Evolutionary conservation across 2,329 filamentous ascomycete species (phyloP).

Genomic region (Ascochyta viciae-villosae): DNA sequence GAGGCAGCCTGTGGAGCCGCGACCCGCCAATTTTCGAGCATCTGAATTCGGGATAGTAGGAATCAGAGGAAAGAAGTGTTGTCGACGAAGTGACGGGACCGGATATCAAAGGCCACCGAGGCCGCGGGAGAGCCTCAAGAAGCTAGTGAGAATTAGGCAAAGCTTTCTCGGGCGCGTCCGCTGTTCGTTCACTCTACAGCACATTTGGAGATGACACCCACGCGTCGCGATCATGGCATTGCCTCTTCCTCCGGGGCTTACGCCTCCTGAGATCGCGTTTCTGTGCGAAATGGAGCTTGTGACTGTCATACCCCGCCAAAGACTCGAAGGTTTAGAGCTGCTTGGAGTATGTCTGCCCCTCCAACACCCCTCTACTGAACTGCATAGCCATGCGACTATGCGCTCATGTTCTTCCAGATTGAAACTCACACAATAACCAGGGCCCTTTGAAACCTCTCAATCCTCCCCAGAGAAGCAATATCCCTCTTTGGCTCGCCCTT

Average conservation of each 20-base stretch:
- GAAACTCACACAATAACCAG: slow-evolving; percentile 56
- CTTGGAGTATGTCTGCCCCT: slow-evolving; percentile 73
- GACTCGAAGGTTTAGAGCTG: slow-evolving; percentile 83
- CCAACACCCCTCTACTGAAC: slow-evolving; percentile 34
- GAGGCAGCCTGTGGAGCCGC: slow-evolving; percentile 22
- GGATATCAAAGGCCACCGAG: slow-evolving; percentile 15
- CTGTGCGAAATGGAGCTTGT: slow-evolving; percentile 97
- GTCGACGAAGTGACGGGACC: slow-evolving; percentile 9
- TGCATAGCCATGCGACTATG: not conserved
- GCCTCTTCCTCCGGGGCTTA: slow-evolving; percentile 70
- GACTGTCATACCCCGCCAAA: slow-evolving; percentile 88
- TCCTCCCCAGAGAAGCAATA: slow-evolving; percentile 78
- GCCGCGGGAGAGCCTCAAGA: slow-evolving; percentile 20
- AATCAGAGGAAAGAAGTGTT: slow-evolving; percentile 2
- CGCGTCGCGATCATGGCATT: slow-evolving; percentile 62
- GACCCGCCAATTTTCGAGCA: slow-evolving; percentile 32
- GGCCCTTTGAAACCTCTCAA: slow-evolving; percentile 77
- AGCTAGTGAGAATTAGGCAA: slow-evolving; percentile 31
- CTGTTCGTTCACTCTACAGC: slow-evolving; percentile 14
- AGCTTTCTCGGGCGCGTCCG: slow-evolving; percentile 20
- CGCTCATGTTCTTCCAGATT: not conserved
- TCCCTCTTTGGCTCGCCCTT: slow-evolving; percentile 94
- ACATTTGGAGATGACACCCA: slow-evolving; percentile 20
- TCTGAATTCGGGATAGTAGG: not conserved
- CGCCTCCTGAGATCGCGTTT: slow-evolving; percentile 89